Evolutionary conservation across 768 basidiomycete genomes (phyloP).

Genomic region (Tephrocybe rancida): DNA sequence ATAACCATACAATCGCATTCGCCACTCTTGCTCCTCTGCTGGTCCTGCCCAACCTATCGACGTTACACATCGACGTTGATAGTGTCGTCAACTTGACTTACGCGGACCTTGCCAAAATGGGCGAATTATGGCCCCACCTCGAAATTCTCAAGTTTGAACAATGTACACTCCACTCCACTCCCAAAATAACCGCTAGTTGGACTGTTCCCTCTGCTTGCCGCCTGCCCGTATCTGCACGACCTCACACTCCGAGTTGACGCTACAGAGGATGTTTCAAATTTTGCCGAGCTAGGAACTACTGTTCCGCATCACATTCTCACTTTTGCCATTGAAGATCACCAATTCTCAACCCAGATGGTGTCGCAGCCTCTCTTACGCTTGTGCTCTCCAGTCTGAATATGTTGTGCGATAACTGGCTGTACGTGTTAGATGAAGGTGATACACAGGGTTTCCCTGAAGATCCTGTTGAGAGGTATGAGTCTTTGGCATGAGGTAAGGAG

Average conservation of each 20-base stretch:
- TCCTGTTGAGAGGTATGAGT: constrained; percentile 4
- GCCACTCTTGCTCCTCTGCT: constrained; percentile 2
- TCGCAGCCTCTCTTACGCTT: constrained; percentile 4
- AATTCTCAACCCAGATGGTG: constrained; percentile 1
- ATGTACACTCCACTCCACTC: constrained; percentile 1
- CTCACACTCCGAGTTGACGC: constrained; percentile 13
- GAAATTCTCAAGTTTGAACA: constrained; percentile 7
- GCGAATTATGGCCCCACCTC: constrained; percentile 10
- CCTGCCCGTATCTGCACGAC: constrained; percentile 8
- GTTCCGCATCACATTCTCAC: constrained; percentile 4
- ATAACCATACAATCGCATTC: background rate
- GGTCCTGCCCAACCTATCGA: background rate
- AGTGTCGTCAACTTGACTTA: constrained; percentile 5
- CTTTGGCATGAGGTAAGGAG: constrained; percentile 5
- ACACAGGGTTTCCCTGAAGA: constrained; percentile 7
- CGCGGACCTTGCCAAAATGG: constrained; percentile 3
- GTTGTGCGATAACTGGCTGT: constrained; percentile 9
- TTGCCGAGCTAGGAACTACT: constrained; percentile 6
- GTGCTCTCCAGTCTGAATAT: constrained; percentile 2
- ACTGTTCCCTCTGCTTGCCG: constrained; percentile 4
- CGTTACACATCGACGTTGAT: constrained; percentile 1
- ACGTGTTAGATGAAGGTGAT: background rate
- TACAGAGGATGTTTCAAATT: constrained; percentile 12
- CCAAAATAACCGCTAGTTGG: constrained; percentile 4
- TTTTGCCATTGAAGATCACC: constrained; percentile 13